phyloP scores from a whole-genome alignment of 495 filamentous ascomycete genomes.

The Aspergillus ellipticus region DNA sequence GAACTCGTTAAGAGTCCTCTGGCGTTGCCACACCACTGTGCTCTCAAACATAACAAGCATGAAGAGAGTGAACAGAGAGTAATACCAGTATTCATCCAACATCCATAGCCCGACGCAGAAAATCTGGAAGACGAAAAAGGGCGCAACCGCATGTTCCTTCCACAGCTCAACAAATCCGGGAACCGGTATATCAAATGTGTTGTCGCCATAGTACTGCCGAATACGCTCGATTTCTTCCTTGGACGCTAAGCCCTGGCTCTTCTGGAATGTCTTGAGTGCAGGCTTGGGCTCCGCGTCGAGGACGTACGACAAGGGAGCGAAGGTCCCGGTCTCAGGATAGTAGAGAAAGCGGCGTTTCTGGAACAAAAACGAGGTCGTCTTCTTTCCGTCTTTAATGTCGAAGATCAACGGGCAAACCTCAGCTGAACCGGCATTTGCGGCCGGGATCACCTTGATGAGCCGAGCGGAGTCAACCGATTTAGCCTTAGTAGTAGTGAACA shows the following conservation, averaged over 20 bases:
- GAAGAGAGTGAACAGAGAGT: constrained; percentile 96
- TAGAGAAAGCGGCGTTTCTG: constrained; percentile 97
- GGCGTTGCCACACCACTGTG: constrained; percentile 98
- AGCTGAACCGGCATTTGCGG: constrained; percentile 81
- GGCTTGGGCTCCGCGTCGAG: constrained; percentile 84
- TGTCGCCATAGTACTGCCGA: constrained; percentile 90
- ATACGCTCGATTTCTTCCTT: constrained; percentile 70
- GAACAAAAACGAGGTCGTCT: constrained; percentile 86
- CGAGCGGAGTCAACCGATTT: constrained; percentile 71
- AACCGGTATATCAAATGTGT: constrained; percentile 97
- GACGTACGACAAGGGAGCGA: constrained; percentile 77
- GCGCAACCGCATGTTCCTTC: constrained; percentile 96
- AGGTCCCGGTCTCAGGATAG: constrained; percentile 61
- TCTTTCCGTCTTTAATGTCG: constrained; percentile 68
- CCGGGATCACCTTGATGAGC: constrained; percentile 89
- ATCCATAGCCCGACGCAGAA: constrained; percentile 99
- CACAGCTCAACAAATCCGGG: constrained; percentile 94
- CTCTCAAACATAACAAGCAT: constrained; percentile 98
- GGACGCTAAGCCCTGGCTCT: constrained; percentile 65
- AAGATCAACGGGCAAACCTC: constrained; percentile 80
- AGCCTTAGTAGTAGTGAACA: constrained; percentile 75
- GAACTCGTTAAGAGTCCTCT: constrained; percentile 95
- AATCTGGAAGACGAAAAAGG: constrained; percentile 98
- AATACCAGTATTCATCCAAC: constrained; percentile 99
- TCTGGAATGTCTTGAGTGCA: constrained; percentile 69